Conservation (phyloP, 805 yeast genomes). For the Candida jianshihensis region DNA sequence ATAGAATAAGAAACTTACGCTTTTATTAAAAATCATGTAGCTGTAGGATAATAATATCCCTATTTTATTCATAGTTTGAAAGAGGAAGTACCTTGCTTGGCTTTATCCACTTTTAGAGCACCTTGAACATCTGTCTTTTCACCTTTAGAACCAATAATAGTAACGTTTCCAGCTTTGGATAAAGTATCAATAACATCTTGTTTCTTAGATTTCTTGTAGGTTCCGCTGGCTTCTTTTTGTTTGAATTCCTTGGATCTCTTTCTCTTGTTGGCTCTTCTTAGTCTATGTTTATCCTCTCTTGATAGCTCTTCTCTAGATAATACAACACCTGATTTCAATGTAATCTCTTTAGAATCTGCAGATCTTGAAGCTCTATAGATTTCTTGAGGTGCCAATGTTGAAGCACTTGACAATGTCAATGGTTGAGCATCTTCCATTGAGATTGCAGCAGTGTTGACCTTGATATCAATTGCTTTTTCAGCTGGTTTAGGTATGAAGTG, state of each 20-base stretch:
- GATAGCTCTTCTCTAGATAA: conserved; percentile 76
- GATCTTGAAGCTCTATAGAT: conserved; percentile 51
- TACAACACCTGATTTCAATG: conserved; percentile 69
- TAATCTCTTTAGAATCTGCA: conserved; percentile 51
- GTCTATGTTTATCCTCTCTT: conserved; percentile 78
- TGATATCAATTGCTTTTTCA: conserved; percentile 71
- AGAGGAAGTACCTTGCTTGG: conserved; percentile 16
- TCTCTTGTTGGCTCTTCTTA: conserved; percentile 82
- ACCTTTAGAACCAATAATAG: conserved; percentile 72
- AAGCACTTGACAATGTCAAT: conserved; percentile 61
- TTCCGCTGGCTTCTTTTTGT: conserved; percentile 25
- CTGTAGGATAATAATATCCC: background rate
- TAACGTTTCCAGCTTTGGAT: conserved; percentile 65
- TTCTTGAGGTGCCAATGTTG: conserved; percentile 92
- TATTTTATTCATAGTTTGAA: conserved; percentile 11
- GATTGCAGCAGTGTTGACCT: conserved; percentile 75
- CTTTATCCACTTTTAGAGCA: conserved; percentile 42
- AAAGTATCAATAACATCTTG: conserved; percentile 66
- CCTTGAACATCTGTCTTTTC: conserved; percentile 70
- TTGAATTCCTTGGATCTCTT: conserved; percentile 54
- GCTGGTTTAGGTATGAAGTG: conserved; percentile 90
- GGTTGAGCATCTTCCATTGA: conserved; percentile 97
- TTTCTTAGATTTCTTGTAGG: conserved; percentile 45
- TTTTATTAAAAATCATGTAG: background rate
- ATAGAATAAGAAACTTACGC: too few species aligned